Base-by-base conservation (phyloP, 768 basidiomycete genomes). In the Fomitopsis serialis region DNA sequence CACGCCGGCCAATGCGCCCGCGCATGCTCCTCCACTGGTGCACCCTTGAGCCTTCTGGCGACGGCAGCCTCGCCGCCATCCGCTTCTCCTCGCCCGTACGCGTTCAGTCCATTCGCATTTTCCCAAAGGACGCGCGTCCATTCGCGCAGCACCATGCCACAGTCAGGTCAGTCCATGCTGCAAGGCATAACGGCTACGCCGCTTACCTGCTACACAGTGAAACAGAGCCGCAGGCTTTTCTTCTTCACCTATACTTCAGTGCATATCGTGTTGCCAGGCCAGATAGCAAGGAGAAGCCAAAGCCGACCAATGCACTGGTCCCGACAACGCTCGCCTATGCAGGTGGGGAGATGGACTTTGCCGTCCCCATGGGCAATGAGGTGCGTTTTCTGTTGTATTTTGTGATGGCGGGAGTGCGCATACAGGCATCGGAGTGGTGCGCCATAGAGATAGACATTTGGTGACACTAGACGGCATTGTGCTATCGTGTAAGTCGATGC, bases 221-320 rank as follows among this genome's bases (percentile, higher is more conserved):
- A 54, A 92, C 89, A 24, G 80, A 85, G 56, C 89, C 88, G 0
- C 77, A 80, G 6, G 77, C 85, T 0, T 90, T 91, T 71, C 85
- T 82, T 62, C 72, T 89, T 17, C 80, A 90, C 50, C 70, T 90
- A 9, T 89, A 80, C 66, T 84, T 92, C 70, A 90, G 89, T 68
- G 83, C 86, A 0, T 79, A 82, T 27, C 75, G 80, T 1, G 71
- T 81, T 3, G 55, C 70, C 22, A 75, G 76, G 5, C 62, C 70
- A 1, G 69, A 74, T 42, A 65, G 66, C 3, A 84, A 81, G 63
- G 80, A 79, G 48, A 87, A 80, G 57, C 78, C 79, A 53, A 82
- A 81, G 56, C 74, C 81, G 0, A 77, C 81, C 23, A 92, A 92
- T 72, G 83, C 80, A 15, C 76, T 92, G 15, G 79, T 87, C 13